Base-by-base conservation (phyloP, 371 early-diverging fungal genomes). In the Mucor irregularis region DNA sequence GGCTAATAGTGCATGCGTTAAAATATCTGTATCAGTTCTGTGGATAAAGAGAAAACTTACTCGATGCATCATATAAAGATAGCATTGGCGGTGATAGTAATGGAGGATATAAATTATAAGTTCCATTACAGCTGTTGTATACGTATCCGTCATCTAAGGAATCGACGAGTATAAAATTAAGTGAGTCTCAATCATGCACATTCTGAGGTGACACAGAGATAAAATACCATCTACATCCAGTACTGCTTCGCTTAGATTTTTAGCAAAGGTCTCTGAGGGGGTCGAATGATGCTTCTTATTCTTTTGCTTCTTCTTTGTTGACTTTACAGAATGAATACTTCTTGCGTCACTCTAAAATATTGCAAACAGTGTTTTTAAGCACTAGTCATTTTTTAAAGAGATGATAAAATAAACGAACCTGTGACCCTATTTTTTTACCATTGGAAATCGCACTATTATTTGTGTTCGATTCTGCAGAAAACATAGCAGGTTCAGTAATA, bases 201-300 rank as follows among this genome's bases (percentile, higher is more conserved):
- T n/a, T n/a, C n/a, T n/a, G n/a, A 43, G 25, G 1, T 21, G 16
- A 16, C 29, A 10, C 26, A n/a, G n/a, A n/a, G n/a, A 44, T 40
- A 49, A 38, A n/a, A n/a, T 65, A 72, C 76, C 76, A 55, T 76
- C 69, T n/a, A 69, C 71, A 54, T 73, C 73, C n/a, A 73, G 35
- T 8, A 76, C 77, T n/a, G 77, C 77, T 53, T 73, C 74, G 28
- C 72, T 73, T 14, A 76, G 42, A 33, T 76, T 76, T 25, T 71
- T 66, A 4, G 77, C 74, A 62, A 76, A 76, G 2, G 73, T 67
- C 22, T 76, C 74, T 28, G 77, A 63, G 3, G 77, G 77, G 11
- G 56, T 64, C 19, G 52, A 53, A 8, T 30, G 61, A 28, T 40
- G 38, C 14, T 53, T 58, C 34, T 22, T 49, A 45, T 45, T 38